Percentiles rank a stretch among this genome's conserved stretches.
Evolutionary conservation across 371 early-diverging fungal genomes (phyloP).

Genomic region (Apophysomyces ossiformis): DNA sequence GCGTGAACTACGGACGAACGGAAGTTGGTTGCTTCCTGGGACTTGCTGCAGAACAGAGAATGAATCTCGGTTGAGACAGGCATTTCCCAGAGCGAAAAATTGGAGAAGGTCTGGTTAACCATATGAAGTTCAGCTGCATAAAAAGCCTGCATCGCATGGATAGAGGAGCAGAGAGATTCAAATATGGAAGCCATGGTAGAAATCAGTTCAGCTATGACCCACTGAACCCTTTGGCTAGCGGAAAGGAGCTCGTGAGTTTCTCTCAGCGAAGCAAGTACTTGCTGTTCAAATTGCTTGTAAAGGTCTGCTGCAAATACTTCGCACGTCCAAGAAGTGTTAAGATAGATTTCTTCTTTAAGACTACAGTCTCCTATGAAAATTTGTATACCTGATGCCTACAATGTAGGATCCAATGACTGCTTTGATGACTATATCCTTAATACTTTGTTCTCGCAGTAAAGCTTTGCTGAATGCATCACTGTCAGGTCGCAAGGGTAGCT

Average conservation of each 20-base stretch:
- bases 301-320: background rate
- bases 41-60: background rate
- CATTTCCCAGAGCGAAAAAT: background rate
- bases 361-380: too few species aligned
- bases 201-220: background rate
- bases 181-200: too few species aligned
- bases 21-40: background rate
- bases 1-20: background rate
- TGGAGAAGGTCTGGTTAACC: too few species aligned
- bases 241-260: background rate
- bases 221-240: background rate
- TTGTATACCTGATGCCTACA: too few species aligned
- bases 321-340: conserved; percentile 15
- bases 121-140: too few species aligned
- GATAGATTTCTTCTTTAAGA: conserved; percentile 9
- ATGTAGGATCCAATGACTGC: too few species aligned
- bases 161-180: too few species aligned
- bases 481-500: too few species aligned
- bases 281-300: conserved; percentile 5
- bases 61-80: background rate
- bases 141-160: too few species aligned
- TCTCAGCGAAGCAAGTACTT: background rate
- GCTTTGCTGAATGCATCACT: too few species aligned
- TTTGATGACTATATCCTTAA: too few species aligned
- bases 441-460: too few species aligned